Percentiles rank a stretch among this genome's conserved stretches.
These are phyloP conservation scores for Chimonanthus salicifolius DNA, from an alignment of 164 flowering plant genomes.

Conservation along the genomic window DNA sequence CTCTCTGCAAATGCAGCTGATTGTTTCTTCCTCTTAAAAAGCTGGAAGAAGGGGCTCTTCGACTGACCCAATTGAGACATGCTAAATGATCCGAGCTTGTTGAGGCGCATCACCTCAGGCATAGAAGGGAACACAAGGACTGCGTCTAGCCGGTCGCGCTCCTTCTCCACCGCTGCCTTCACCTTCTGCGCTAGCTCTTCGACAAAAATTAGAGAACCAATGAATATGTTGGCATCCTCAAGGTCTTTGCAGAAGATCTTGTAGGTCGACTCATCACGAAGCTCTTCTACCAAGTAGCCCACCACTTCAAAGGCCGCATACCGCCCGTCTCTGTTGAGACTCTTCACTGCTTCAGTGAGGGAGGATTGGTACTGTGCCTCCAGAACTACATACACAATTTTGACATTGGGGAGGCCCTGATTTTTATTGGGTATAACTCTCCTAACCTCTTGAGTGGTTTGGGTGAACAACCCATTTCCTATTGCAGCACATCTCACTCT, in stretches of 20 bases:
- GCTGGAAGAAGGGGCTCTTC: conserved; percentile 91
- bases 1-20: conserved; percentile 90
- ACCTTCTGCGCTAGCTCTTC: conserved; percentile 94
- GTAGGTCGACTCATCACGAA: conserved; percentile 59
- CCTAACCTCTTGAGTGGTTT: conserved; percentile 83
- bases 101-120: conserved; percentile 99
- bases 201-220: conserved; percentile 93
- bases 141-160: conserved; percentile 90
- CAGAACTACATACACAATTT: conserved; percentile 88
- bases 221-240: conserved; percentile 87
- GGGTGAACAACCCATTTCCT: conserved; percentile 95
- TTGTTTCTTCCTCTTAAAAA: conserved; percentile 83
- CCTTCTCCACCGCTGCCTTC: conserved; percentile 86
- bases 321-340: conserved; percentile 40
- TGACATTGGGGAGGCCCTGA: conserved; percentile 62
- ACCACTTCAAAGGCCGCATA: conserved; percentile 75
- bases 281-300: conserved; percentile 97
- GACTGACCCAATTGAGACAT: conserved; percentile 98
- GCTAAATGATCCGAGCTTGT: conserved; percentile 91
- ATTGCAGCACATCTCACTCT: conserved; percentile 58
- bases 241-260: conserved; percentile 73
- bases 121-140: conserved; percentile 97
- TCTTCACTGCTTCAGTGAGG: conserved; percentile 69
- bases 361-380: conserved; percentile 98
- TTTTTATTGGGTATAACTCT: conserved; percentile 66